Conservation (phyloP, 306 rosid genomes). For the Chamaecrista fasciculata region DNA sequence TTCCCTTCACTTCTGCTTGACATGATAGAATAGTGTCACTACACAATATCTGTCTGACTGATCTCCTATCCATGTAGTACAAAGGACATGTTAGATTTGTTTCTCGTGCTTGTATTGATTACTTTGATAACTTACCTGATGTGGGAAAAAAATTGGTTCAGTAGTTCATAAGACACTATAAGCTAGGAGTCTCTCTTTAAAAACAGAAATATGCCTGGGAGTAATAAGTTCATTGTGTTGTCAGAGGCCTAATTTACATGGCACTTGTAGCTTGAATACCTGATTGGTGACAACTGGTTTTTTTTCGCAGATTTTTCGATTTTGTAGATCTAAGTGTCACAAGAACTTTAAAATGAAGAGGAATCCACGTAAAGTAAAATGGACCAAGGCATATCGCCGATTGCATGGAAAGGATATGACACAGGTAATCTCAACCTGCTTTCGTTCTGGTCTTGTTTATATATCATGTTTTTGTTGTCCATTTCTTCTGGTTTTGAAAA, state of each 20-base stretch:
- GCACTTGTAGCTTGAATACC: neutral
- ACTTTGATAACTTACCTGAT: neutral
- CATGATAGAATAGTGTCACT: neutral
- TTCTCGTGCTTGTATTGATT: constrained; percentile 5
- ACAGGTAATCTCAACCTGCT: constrained; percentile 42
- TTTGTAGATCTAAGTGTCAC: constrained; percentile 93
- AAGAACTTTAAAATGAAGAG: constrained; percentile 98
- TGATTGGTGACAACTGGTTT: neutral
- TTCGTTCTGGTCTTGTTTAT: neutral
- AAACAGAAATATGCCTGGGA: neutral
- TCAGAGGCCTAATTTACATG: neutral
- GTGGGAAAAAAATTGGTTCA: neutral
- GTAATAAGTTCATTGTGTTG: neutral
- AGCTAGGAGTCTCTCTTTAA: neutral
- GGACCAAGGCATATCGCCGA: constrained; percentile 85
- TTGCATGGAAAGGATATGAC: constrained; percentile 94
- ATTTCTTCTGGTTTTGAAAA: neutral
- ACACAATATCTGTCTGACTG: neutral
- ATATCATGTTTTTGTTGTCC: neutral
- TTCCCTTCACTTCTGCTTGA: neutral
- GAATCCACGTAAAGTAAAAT: constrained; percentile 86
- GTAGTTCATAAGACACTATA: neutral
- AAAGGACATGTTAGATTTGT: neutral
- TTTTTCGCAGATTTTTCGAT: constrained; percentile 70
- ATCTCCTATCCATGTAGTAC: neutral